These are phyloP conservation scores for Henckelia pumila DNA, from an alignment of 257 asterid genomes.

Conservation along the genomic window DNA sequence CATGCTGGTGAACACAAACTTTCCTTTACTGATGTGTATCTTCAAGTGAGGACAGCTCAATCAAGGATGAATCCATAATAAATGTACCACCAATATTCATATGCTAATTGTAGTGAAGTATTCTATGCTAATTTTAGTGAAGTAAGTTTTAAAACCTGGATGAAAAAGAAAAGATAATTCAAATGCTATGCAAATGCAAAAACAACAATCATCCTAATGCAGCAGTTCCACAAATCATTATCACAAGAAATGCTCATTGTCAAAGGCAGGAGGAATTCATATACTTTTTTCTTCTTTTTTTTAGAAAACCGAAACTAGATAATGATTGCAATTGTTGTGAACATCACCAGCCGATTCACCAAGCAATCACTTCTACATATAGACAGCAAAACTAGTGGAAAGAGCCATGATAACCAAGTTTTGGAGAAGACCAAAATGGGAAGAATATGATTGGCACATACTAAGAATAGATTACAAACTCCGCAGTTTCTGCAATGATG, in stretches of 20 bases:
- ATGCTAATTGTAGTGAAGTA: too few species aligned
- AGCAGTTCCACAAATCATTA: not conserved
- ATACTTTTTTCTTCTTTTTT: too few species aligned
- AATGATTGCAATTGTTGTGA: not conserved
- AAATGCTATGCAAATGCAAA: conserved; percentile 8
- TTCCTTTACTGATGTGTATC: conserved; percentile 33
- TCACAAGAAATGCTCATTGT: not conserved
- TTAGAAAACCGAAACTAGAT: not conserved
- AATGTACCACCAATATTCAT: conserved; percentile 87
- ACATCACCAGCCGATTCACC: not conserved
- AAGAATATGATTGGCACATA: conserved; percentile 35
- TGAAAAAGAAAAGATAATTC: not conserved
- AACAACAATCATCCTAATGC: not conserved
- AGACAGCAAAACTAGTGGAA: conserved; percentile 6
- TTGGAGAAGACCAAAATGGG: conserved; percentile 8
- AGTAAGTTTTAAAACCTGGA: conserved; percentile 62
- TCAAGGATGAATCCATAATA: conserved; percentile 68
- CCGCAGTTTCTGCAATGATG: conserved; percentile 99
- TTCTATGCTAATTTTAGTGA: too few species aligned
- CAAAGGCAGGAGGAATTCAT: not conserved
- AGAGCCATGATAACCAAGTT: conserved; percentile 17
- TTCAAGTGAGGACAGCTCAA: conserved; percentile 70
- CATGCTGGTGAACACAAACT: not conserved
- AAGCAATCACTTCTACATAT: conserved; percentile 13
- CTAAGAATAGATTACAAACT: conserved; percentile 92